Evolutionary conservation across 73 alveolate species (phyloP).

Genomic region (Tetrahymena borealis): DNA sequence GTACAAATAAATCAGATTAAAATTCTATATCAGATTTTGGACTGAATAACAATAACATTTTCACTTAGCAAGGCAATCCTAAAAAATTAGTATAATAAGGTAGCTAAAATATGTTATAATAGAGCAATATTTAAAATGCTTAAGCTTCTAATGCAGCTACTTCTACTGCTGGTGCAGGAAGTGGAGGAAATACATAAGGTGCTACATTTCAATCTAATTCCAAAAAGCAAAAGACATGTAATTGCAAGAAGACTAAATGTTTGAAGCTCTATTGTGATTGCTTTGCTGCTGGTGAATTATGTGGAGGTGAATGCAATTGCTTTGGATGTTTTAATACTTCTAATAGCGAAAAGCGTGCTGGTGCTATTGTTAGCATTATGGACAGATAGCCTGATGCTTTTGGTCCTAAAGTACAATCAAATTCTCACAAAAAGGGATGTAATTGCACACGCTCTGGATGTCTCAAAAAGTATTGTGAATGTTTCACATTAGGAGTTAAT

Average conservation of each 20-base stretch:
- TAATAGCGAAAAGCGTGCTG: constrained; percentile 75
- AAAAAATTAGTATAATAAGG: neutral
- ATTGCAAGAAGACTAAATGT: constrained; percentile 91
- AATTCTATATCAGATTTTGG: neutral
- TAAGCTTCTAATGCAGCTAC: neutral
- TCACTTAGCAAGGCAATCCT: too few relatives aligned
- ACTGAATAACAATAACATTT: too few relatives aligned
- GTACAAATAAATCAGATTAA: neutral
- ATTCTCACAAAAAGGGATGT: constrained; percentile 71
- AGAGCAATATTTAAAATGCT: too few relatives aligned
- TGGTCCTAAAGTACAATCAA: constrained; percentile 63
- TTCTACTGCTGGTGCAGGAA: neutral
- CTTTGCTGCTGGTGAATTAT: constrained; percentile 85
- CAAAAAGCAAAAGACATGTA: constrained; percentile 40
- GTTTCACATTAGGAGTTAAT: constrained; percentile 79
- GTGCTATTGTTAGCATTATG: constrained; percentile 66
- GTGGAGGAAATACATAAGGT: too few relatives aligned
- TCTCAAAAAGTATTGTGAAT: constrained; percentile 93
- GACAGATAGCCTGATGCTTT: constrained; percentile 94
- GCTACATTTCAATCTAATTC: neutral
- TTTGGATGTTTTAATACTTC: constrained; percentile 79
- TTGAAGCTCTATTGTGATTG: constrained; percentile 94
- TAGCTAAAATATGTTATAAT: neutral
- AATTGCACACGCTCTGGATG: constrained; percentile 94
- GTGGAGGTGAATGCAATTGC: constrained; percentile 91